Evolutionary conservation across 305 asterid species (phyloP), one percentile per base, ranked within the genome.

Genomic region (Nicotiana rustica): DNA sequence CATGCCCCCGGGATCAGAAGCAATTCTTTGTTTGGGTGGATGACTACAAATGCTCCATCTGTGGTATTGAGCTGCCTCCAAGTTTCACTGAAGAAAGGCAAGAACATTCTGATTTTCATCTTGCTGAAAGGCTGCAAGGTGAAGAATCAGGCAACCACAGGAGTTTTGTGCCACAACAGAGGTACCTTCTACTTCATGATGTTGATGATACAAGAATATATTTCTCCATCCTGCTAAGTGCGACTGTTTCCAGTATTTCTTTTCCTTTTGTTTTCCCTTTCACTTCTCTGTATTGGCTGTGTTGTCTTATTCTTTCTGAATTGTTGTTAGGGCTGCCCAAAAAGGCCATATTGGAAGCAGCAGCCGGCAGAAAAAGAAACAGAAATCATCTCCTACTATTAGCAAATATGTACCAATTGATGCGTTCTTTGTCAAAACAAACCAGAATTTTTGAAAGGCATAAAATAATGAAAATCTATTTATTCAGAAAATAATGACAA

Each of bases 21-120:
- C 88, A 83, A 69, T 60, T 91, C 68, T 68, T 90, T 25, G 56
- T 76, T 84, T 96, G 98, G 99, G 83, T 92, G 87, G 90, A 93
- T 29, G 95, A 85, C 57, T 94, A 94, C 86, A 91, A 89, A 76
- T 96, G 99, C 91, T 92, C 99, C 1, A 64, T 91, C 15, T 96
- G 99, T 73, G 97, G 98, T 78, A 81, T 86, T 6, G 97, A 94
- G 85, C 79, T 96, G 86, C 98, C 99, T 25, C 88, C 96, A 47
- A 88, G 91, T 88, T 94, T 93, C 82, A 77, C 83, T 14, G 96
- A 91, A 78, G 99, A 96, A 88, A 89, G 99, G 83, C 98, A 81
- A 85, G 98, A 94, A 86, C 99, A 96, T 89, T 92, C 88, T 31
- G 98, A 96, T 88, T 96, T 92, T 86, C 98, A 96, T 89, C 89